Conservation (phyloP, 257 asterid species). For the Solanum ossicruentum region DNA sequence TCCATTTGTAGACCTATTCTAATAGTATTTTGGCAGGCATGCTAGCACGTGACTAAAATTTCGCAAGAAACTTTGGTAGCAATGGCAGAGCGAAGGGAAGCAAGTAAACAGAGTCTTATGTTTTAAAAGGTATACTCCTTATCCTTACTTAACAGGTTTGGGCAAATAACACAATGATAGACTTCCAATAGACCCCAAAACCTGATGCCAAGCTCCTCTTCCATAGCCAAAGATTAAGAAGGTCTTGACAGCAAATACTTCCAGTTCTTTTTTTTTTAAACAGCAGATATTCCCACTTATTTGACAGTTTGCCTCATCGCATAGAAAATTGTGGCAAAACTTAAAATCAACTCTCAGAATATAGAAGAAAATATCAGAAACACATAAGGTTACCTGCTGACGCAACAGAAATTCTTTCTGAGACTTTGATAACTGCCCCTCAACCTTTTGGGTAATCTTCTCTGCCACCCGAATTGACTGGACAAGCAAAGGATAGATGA, state of each 20-base stretch:
- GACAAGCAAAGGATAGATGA: slow-evolving; percentile 13
- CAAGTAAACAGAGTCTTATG: background rate
- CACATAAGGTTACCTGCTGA: slow-evolving; percentile 64
- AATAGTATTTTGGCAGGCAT: background rate
- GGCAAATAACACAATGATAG: background rate
- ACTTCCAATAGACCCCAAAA: background rate
- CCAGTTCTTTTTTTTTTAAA: background rate
- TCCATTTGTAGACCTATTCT: background rate
- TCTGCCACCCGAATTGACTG: slow-evolving; percentile 99
- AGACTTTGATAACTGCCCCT: slow-evolving; percentile 96
- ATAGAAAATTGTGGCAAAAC: background rate
- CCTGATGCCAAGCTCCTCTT: background rate
- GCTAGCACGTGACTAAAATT: background rate
- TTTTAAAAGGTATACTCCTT: background rate
- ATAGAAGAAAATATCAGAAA: background rate
- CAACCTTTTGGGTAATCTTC: slow-evolving; percentile 96
- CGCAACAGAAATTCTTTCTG: slow-evolving; percentile 99
- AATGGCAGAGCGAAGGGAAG: background rate
- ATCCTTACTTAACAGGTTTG: background rate
- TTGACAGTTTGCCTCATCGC: background rate
- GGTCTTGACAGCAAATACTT: background rate
- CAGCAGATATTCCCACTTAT: background rate
- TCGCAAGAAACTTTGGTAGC: background rate
- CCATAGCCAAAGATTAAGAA: background rate
- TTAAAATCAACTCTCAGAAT: background rate